Conservation (phyloP, 352 stramenopile genomes). For the Globisporangium megalacanthum region DNA sequence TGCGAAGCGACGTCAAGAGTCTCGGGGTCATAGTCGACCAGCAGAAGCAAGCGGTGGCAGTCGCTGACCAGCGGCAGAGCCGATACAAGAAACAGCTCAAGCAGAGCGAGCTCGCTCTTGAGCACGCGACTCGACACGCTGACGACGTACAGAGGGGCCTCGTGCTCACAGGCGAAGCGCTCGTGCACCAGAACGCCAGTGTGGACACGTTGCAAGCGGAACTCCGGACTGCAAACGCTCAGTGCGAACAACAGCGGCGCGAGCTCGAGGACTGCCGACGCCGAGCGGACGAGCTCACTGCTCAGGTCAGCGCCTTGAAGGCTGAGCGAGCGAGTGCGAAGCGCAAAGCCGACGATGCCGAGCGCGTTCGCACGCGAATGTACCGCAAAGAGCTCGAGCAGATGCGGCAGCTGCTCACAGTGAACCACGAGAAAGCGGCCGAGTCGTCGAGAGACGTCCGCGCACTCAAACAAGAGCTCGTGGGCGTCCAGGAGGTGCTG, state of each 20-base stretch:
- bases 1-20: constrained; percentile 35
- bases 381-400: constrained; percentile 35
- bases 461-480: constrained; percentile 42
- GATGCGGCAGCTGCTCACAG: constrained; percentile 39
- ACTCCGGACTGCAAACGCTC: constrained; percentile 12
- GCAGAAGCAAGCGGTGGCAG: constrained; percentile 20
- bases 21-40: constrained; percentile 37
- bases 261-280: constrained; percentile 7
- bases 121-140: constrained; percentile 8
- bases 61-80: constrained; percentile 21
- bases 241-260: constrained; percentile 18
- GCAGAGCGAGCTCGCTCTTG: constrained; percentile 11
- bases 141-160: constrained; percentile 27
- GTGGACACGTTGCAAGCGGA: constrained; percentile 23
- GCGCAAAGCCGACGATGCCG: constrained; percentile 10
- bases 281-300: constrained; percentile 12
- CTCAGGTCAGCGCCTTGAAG: constrained; percentile 1
- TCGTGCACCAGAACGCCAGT: constrained; percentile 27
- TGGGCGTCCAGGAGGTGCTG: constrained; percentile 40
- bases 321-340: neutral
- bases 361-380: constrained; percentile 10
- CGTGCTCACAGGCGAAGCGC: constrained; percentile 21
- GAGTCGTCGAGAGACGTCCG: constrained; percentile 47
- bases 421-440: constrained; percentile 37
- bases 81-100: constrained; percentile 21